Evolutionary conservation across 495 filamentous ascomycete genomes (phyloP), one percentile per base, ranked within the genome.

Genomic region (Aspergillus sparsus): DNA sequence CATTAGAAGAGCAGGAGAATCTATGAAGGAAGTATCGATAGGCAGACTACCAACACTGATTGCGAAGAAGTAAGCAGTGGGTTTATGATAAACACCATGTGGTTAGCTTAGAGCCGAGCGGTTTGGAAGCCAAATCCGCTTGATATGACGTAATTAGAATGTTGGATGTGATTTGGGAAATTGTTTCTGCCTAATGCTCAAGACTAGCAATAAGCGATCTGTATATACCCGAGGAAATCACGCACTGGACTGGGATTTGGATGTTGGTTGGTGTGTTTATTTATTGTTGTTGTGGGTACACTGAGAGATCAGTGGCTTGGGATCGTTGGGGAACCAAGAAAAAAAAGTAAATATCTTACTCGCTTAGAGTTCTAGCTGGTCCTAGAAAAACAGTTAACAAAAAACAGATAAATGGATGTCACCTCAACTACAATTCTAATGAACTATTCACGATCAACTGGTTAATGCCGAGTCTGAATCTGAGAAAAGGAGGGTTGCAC

Each of bases 171-270:
- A 59, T 41, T 64, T 58, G 60, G 13, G n/a, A 53, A 49, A 57
- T 51, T 56, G 32, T 44, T 39, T 31, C 37, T 53, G 56, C 47
- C 37, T 21, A 57, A 44, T n/a, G 46, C 36, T 52, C 50, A 54
- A 60, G 55, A 39, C 61, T 62, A 62, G 58, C 7, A 10, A 47
- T 61, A 49, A 55, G 53, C 52, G 47, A 62, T 13, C 60, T 69
- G 67, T 64, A 69, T 42, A 62, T 55, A 63, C 45, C 67, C 67
- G 67, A 39, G 8, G 18, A 50, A 57, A 67, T 67, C 64, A 67
- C 64, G 62, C 62, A 59, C 57, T 50, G 41, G 36, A 18, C 62
- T 57, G 47, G 60, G 56, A 63, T 53, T 51, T 59, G 53, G 31
- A 46, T 36, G 36, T 49, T 55, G 54, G n/a, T 45, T 37, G 55